A percentile compares a stretch with the other conserved stretches of the same genome.
These are phyloP conservation scores for Ophiocytium majus DNA, from an alignment of 352 stramenopile species.

Conservation along the genomic window DNA sequence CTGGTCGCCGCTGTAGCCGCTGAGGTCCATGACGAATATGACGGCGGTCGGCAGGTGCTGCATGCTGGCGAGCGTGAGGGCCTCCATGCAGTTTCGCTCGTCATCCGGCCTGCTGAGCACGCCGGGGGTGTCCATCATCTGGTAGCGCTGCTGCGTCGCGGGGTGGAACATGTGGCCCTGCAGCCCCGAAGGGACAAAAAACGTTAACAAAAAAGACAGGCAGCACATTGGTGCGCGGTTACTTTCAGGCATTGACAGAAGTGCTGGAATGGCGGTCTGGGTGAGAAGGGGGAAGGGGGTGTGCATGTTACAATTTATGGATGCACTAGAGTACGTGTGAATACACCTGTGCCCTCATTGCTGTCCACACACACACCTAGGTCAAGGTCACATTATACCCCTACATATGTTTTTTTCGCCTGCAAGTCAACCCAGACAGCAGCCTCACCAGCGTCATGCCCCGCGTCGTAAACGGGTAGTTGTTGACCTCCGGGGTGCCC, in stretches of 20 bases:
- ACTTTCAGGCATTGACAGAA: too few relatives aligned
- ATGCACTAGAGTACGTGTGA: too few relatives aligned
- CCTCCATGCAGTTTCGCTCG: slow-evolving; percentile 77
- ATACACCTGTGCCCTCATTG: too few relatives aligned
- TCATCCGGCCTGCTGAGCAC: slow-evolving; percentile 65
- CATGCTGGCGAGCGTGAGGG: slow-evolving; percentile 67
- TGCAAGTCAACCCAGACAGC: too few relatives aligned
- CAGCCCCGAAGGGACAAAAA: too few relatives aligned
- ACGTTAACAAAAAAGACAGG: too few relatives aligned
- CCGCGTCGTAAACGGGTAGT: slow-evolving; percentile 81
- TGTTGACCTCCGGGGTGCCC: slow-evolving; percentile 75
- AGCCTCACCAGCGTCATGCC: slow-evolving; percentile 76
- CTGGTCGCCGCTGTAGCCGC: slow-evolving; percentile 67
- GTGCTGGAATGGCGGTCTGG: slow-evolving; percentile 63
- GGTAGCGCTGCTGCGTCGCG: slow-evolving; percentile 52
- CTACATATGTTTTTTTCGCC: too few relatives aligned
- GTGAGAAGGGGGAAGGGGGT: too few relatives aligned
- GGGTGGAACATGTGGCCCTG: slow-evolving; percentile 55
- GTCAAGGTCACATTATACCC: too few relatives aligned
- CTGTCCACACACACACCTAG: too few relatives aligned
- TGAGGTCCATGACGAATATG: slow-evolving; percentile 81
- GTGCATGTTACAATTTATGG: too few relatives aligned
- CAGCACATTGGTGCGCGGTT: too few relatives aligned
- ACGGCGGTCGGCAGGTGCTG: slow-evolving; percentile 73
- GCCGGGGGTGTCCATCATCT: slow-evolving; percentile 80